Percentiles rank a stretch among this genome's conserved stretches.
These are phyloP conservation scores for Strobilomyces dryophilus DNA, from an alignment of 768 basidiomycete species.

Conservation along the genomic window DNA sequence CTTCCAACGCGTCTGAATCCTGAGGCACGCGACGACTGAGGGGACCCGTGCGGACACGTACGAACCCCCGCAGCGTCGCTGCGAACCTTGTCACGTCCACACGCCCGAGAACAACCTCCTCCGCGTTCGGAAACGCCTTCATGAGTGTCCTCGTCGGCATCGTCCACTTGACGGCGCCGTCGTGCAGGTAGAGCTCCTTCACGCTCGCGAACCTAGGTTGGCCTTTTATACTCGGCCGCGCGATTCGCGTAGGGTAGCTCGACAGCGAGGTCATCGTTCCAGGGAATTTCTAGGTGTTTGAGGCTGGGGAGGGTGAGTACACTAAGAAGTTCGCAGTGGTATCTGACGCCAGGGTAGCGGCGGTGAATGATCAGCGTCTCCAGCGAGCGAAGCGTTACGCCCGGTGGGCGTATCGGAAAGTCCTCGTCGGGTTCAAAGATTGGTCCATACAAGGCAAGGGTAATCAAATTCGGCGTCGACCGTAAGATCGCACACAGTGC, in stretches of 20 bases:
- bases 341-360: constrained; percentile 11
- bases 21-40: not conserved
- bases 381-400: constrained; percentile 4
- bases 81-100: constrained; percentile 10
- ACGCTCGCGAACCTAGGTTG: constrained; percentile 10
- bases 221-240: constrained; percentile 4
- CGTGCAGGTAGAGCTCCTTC: constrained; percentile 10
- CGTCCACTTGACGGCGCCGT: constrained; percentile 3
- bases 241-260: constrained; percentile 6
- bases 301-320: constrained; percentile 9
- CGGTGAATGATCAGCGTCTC: constrained; percentile 17
- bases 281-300: constrained; percentile 14
- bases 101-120: constrained; percentile 14
- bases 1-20: not conserved
- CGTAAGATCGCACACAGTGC: constrained; percentile 10
- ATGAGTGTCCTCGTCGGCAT: constrained; percentile 16
- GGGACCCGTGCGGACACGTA: not conserved
- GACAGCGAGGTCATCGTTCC: constrained; percentile 13
- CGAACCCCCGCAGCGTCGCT: constrained; percentile 9
- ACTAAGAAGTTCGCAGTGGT: constrained; percentile 12
- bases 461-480: constrained; percentile 5
- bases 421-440: constrained; percentile 13
- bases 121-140: constrained; percentile 13
- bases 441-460: constrained; percentile 13
- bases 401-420: not conserved